Evolutionary conservation across 1,139 yeast genomes (phyloP).

Genomic region (Suhomyces ambrosiae): DNA sequence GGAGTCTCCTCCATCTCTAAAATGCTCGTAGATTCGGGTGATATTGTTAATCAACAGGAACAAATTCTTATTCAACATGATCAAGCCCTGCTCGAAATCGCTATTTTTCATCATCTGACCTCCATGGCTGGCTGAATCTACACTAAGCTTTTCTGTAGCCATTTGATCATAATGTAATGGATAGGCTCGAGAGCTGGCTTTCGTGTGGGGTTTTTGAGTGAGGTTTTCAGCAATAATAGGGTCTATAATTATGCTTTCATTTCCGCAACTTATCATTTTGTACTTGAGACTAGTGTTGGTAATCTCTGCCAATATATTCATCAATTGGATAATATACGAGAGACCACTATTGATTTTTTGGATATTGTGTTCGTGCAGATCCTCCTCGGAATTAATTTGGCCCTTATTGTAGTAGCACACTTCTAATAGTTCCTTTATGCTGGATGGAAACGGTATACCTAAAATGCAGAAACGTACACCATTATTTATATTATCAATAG

Average conservation of each 20-base stretch:
- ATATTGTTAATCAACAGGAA: slow-evolving; percentile 28
- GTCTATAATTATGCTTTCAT: slow-evolving; percentile 30
- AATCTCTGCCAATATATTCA: slow-evolving; percentile 27
- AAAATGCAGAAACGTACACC: slow-evolving; percentile 32
- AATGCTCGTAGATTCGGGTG: slow-evolving; percentile 22
- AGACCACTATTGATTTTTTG: slow-evolving; percentile 38
- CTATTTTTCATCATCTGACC: slow-evolving; percentile 24
- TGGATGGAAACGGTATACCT: slow-evolving; percentile 42
- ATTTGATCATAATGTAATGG: slow-evolving; percentile 34
- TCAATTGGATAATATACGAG: slow-evolving; percentile 32
- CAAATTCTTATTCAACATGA: slow-evolving; percentile 37
- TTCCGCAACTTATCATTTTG: slow-evolving; percentile 29
- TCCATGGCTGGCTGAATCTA: slow-evolving; percentile 13
- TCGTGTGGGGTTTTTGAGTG: background rate
- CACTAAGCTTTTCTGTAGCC: slow-evolving; percentile 24
- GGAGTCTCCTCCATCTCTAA: slow-evolving; percentile 14
- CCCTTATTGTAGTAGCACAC: slow-evolving; percentile 31
- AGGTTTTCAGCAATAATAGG: slow-evolving; percentile 16
- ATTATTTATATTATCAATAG: slow-evolving; percentile 29
- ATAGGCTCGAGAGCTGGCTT: slow-evolving; percentile 13
- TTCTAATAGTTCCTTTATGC: slow-evolving; percentile 31
- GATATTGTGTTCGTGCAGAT: slow-evolving; percentile 18
- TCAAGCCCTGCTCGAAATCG: slow-evolving; percentile 38
- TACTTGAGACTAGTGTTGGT: slow-evolving; percentile 33
- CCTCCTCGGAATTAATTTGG: slow-evolving; percentile 14